Evolutionary conservation across 1,139 yeast species (phyloP).

Genomic region (Pichia sp.): DNA sequence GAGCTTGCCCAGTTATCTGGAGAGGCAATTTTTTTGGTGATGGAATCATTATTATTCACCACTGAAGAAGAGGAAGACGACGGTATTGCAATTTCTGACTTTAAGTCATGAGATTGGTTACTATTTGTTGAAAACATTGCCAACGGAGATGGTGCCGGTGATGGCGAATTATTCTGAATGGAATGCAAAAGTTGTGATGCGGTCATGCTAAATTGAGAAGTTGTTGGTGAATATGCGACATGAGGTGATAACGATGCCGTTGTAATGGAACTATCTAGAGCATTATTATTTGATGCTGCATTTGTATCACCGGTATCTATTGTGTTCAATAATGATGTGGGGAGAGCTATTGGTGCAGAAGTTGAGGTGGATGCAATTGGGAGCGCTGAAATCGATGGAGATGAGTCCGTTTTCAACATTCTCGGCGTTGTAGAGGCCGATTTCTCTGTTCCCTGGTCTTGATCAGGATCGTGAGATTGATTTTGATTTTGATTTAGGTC

Average conservation of each 20-base stretch:
- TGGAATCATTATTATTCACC: too few species aligned
- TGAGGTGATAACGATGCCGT: slow-evolving; percentile 14
- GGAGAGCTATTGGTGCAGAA: slow-evolving; percentile 1
- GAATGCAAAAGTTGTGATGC: slow-evolving; percentile 28
- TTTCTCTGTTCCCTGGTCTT: too few species aligned
- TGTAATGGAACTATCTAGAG: slow-evolving; percentile 5
- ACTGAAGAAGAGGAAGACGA: neutral
- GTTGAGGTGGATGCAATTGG: neutral
- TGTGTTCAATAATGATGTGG: slow-evolving; percentile 3
- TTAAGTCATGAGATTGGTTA: neutral
- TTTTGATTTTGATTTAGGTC: too few species aligned
- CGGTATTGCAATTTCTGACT: neutral
- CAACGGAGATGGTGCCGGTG: slow-evolving; percentile 9
- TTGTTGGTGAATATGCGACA: slow-evolving; percentile 20
- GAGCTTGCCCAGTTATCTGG: too few species aligned
- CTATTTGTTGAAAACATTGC: too few species aligned
- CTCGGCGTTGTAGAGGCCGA: too few species aligned
- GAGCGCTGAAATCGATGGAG: too few species aligned
- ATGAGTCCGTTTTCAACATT: too few species aligned
- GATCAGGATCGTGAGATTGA: too few species aligned
- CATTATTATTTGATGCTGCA: neutral
- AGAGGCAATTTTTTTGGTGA: too few species aligned
- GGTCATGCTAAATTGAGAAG: slow-evolving; percentile 21
- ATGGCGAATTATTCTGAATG: slow-evolving; percentile 22
- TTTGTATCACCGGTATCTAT: neutral